These are phyloP conservation scores for Arthonia radiata DNA, from an alignment of 495 filamentous ascomycete species.

Conservation along the genomic window DNA sequence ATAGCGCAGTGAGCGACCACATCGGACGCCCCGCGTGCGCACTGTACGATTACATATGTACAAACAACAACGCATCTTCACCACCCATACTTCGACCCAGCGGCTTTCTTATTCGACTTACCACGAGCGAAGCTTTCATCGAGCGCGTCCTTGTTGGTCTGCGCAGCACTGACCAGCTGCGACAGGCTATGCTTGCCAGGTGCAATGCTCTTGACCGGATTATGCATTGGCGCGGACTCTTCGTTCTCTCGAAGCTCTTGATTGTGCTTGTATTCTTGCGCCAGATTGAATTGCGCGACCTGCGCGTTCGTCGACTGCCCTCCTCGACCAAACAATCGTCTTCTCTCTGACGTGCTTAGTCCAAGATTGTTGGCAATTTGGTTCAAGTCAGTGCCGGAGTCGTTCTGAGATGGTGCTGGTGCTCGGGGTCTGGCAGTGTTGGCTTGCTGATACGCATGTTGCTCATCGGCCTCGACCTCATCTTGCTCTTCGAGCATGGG, in stretches of 20 bases:
- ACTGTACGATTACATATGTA: too few relatives aligned
- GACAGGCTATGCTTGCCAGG: conserved; percentile 71
- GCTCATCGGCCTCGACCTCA: conserved; percentile 4
- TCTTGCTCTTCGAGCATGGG: conserved; percentile 1
- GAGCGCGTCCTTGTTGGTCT: conserved; percentile 53
- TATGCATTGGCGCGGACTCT: conserved; percentile 36
- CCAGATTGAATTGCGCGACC: conserved; percentile 64
- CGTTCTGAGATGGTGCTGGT: conserved; percentile 1
- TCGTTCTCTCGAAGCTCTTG: conserved; percentile 43
- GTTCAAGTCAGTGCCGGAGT: conserved; percentile 14
- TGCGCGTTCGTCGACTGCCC: conserved; percentile 11
- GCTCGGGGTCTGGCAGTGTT: conserved; percentile 1
- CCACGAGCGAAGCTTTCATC: conserved; percentile 72
- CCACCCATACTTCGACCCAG: conserved; percentile 68
- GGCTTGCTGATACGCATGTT: conserved; percentile 3
- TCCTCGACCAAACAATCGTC: conserved; percentile 59
- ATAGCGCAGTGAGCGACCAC: too few relatives aligned
- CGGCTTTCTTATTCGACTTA: conserved; percentile 48
- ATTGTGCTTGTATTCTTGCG: conserved; percentile 63
- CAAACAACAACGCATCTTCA: too few relatives aligned
- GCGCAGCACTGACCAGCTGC: conserved; percentile 62
- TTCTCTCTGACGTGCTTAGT: conserved; percentile 42
- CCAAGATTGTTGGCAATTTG: conserved; percentile 48
- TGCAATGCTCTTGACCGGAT: conserved; percentile 62
- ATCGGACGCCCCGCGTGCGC: too few relatives aligned